Percentiles rank a stretch among this genome's conserved stretches.
Evolutionary conservation across 2,329 filamentous ascomycete genomes (phyloP).

Genomic region (Microsporum canis): DNA sequence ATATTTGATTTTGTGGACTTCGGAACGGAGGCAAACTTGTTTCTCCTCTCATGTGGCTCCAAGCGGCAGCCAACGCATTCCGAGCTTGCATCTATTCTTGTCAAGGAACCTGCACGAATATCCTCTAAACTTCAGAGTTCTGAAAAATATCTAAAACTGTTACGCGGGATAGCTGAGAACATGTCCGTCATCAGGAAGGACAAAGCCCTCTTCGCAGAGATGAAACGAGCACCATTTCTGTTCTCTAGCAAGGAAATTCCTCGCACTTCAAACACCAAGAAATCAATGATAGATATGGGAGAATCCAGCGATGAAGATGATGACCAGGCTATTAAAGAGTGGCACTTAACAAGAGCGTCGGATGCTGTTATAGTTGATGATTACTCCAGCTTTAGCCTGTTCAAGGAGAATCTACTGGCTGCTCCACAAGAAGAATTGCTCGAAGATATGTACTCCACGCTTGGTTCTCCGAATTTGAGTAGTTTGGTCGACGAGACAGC

Average conservation of each 20-base stretch:
- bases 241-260: slow-evolving; percentile 69
- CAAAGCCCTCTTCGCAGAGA: slow-evolving; percentile 61
- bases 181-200: slow-evolving; percentile 61
- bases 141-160: slow-evolving; percentile 75
- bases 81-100: slow-evolving; percentile 76
- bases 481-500: slow-evolving; percentile 67
- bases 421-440: slow-evolving; percentile 82
- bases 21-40: slow-evolving; percentile 73
- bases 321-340: slow-evolving; percentile 59
- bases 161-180: slow-evolving; percentile 70
- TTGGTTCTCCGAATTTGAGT: slow-evolving; percentile 68
- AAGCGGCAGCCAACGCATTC: slow-evolving; percentile 80
- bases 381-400: slow-evolving; percentile 76
- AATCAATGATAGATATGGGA: slow-evolving; percentile 12
- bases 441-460: slow-evolving; percentile 70
- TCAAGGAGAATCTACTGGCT: slow-evolving; percentile 72
- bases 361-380: slow-evolving; percentile 76
- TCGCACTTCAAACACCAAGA: slow-evolving; percentile 18
- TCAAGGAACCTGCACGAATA: slow-evolving; percentile 69
- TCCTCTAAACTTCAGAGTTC: slow-evolving; percentile 66
- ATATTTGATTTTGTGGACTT: slow-evolving; percentile 98
- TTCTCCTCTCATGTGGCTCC: slow-evolving; percentile 77
- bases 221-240: slow-evolving; percentile 66
- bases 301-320: slow-evolving; percentile 45
- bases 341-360: slow-evolving; percentile 59